Base-by-base conservation (phyloP, 768 basidiomycete species). In the Gyrodon lividus region DNA sequence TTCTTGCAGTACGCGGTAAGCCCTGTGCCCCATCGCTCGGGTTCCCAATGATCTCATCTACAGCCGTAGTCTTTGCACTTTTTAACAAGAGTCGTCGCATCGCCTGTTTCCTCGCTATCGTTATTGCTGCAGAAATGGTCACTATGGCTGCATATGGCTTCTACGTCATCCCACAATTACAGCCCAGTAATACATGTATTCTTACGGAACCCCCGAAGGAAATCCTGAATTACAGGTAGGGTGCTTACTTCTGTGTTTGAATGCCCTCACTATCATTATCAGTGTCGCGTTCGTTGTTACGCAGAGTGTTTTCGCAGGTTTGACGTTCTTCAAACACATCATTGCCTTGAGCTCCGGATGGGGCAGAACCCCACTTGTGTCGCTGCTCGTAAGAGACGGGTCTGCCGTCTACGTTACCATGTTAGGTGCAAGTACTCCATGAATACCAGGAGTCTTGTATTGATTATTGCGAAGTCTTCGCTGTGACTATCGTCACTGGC, bases 381-480 rank as follows among this genome's bases (percentile, higher is more conserved):
- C 66, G 5, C 55, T 78, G 40, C 63, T 79, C 13, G 65, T 75
- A 58, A 70, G 72, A n/a, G 78, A 80, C 59, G 73, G 78, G 6
- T 70, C 72, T 3, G 72, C 73, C 66, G 73, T 74, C 1, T 78
- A 75, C 59, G 39, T 73, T 28, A 41, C 73, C 3, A 53, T 77
- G 8, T 74, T 76, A 51, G 48, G 78, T 78, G 31, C 28, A 41
- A 49, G 33, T 10, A 17, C 10, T 13, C 13, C 13, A 16, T 49
- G 16, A 44, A 17, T 38, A 23, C 24, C 13, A 20, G 17, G 28
- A 22, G n/a, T 43, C 26, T 22, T 31, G 31, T 2, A 24, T 8
- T 22, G 12, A 24, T 19, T 19, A 19, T 19, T 8, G 31, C n/a
- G 7, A 48, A 56, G 55, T 55, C 34, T 24, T 37, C n/a, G 6